Conservation (phyloP, 169 alveolate species). For the Theileria orientalis region DNA sequence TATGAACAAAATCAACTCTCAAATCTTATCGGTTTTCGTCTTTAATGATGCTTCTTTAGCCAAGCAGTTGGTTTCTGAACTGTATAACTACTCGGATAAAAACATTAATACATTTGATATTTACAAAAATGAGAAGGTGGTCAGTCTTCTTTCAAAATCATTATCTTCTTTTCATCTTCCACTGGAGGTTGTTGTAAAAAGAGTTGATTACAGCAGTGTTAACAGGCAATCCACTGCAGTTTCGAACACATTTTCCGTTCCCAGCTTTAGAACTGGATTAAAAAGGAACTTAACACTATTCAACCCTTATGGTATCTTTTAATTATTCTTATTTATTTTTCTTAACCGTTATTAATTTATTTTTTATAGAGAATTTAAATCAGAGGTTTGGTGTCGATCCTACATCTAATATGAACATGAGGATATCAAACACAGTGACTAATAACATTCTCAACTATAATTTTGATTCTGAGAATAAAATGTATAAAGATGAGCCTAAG, state of each 20-base stretch:
- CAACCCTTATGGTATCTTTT: neutral
- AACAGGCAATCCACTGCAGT: neutral
- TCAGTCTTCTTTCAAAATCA: conserved; percentile 30
- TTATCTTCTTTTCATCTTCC: conserved; percentile 38
- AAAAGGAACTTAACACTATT: neutral
- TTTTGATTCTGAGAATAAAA: neutral
- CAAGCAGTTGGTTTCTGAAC: conserved; percentile 28
- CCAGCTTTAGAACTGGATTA: neutral
- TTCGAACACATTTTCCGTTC: neutral
- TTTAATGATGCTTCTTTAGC: conserved; percentile 35
- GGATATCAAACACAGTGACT: neutral
- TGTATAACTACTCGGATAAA: conserved; percentile 21
- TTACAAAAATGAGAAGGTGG: conserved; percentile 27
- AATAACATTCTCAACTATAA: neutral
- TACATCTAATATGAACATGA: neutral
- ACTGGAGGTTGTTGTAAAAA: conserved; percentile 37
- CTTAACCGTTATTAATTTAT: neutral
- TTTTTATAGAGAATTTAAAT: no score
- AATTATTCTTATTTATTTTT: no score
- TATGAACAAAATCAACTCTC: conserved; percentile 17
- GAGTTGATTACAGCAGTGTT: conserved; percentile 2
- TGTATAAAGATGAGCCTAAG: conserved; percentile 1
- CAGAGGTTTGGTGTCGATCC: neutral
- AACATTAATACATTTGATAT: conserved; percentile 27
- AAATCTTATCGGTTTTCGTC: conserved; percentile 45